phyloP scores from a whole-genome alignment of 106 monocot genomes.

The Chionographis japonica region DNA sequence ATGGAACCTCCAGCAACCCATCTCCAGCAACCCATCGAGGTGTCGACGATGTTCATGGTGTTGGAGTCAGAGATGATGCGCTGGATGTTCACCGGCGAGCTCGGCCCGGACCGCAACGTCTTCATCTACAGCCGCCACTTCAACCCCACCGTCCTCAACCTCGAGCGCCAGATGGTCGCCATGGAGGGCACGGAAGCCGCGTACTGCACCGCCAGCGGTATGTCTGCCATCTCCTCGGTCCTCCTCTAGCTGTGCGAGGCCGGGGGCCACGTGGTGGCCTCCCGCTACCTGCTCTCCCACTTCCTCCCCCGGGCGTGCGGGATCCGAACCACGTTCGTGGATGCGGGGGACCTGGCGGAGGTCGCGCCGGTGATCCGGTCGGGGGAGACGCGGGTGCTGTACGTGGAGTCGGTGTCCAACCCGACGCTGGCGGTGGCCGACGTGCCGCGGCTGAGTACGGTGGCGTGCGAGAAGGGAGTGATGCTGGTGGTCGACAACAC shows the following conservation, averaged over 20 bases:
- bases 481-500: constrained; percentile 91
- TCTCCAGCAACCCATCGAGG: no score
- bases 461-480: constrained; percentile 75
- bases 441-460: constrained; percentile 42
- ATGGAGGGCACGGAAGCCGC: constrained; percentile 95
- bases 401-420: no score
- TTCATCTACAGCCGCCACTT: constrained; percentile 95
- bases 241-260: constrained; percentile 66
- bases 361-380: constrained; percentile 41
- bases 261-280: constrained; percentile 87
- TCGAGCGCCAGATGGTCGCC: constrained; percentile 92
- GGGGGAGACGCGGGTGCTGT: constrained; percentile 76
- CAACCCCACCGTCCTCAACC: constrained; percentile 89
- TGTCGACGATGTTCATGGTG: constrained; percentile 94
- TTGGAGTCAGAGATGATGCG: constrained; percentile 96
- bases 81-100: no score
- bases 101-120: no score
- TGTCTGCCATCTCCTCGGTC: constrained; percentile 80
- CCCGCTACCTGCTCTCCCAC: constrained; percentile 57
- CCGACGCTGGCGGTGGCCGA: no score
- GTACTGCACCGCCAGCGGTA: no score
- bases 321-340: constrained; percentile 69
- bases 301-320: constrained; percentile 57
- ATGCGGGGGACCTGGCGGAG: constrained; percentile 36
- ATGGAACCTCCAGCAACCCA: no score